Percentiles rank a stretch among this genome's conserved stretches.
Conservation (phyloP, 2,329 filamentous ascomycete genomes). For the Fusarium sacchari region DNA sequence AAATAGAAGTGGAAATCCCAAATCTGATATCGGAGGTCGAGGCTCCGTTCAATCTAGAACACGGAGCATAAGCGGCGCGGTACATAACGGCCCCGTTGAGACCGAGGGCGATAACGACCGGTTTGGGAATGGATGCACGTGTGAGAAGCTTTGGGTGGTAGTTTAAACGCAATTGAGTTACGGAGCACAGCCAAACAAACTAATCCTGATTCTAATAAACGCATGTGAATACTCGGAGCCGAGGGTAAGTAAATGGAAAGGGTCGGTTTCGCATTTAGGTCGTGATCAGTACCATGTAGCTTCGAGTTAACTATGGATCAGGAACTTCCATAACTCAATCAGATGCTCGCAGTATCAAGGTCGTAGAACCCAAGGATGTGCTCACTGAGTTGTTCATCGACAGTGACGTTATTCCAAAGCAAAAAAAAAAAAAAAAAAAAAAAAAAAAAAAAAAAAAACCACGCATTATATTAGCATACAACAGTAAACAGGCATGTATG, state of each 20-base stretch:
- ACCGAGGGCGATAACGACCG: neutral
- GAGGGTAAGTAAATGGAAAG: neutral
- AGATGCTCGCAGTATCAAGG: neutral
- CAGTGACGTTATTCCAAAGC: neutral
- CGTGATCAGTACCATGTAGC: neutral
- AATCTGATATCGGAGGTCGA: conserved; percentile 11
- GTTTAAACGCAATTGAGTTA: neutral
- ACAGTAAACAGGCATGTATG: neutral
- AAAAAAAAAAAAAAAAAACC: no score
- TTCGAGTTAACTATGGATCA: neutral
- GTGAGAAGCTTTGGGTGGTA: neutral
- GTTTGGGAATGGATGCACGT: conserved; percentile 5
- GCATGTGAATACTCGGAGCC: neutral
- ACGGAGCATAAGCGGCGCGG: neutral
- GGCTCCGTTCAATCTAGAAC: conserved; percentile 8
- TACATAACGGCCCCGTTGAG: neutral
- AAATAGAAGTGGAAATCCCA: neutral
- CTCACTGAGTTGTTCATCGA: neutral
- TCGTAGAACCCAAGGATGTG: neutral
- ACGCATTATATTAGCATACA: neutral
- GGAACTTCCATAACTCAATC: neutral
- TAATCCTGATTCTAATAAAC: neutral
- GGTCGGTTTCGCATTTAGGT: neutral
- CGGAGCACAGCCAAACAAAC: neutral
- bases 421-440: no score